Evolutionary conservation across 306 rosid species (phyloP).

Genomic region (Medicago ruthenica): DNA sequence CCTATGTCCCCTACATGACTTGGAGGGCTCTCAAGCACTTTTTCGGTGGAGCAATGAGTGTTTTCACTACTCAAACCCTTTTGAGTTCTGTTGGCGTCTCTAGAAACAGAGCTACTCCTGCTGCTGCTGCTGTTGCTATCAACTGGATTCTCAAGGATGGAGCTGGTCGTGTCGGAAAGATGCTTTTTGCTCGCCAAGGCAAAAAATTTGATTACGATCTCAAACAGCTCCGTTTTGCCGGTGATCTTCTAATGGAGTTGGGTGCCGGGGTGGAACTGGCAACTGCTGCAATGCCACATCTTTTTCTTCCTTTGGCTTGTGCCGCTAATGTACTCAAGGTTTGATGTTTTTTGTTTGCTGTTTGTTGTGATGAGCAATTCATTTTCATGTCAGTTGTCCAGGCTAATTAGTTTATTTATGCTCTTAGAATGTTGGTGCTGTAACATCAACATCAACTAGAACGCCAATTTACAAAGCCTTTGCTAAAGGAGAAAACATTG

Average conservation of each 20-base stretch:
- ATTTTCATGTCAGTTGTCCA: background rate
- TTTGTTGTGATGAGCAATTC: background rate
- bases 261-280: conserved; percentile 97
- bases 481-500: conserved; percentile 98
- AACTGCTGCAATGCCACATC: conserved; percentile 88
- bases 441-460: conserved; percentile 96
- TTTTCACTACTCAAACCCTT: conserved; percentile 94
- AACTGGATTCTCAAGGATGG: conserved; percentile 99
- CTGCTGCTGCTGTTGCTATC: conserved; percentile 93
- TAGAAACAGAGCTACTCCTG: conserved; percentile 71
- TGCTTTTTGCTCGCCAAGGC: conserved; percentile 97
- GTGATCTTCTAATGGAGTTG: conserved; percentile 97
- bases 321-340: conserved; percentile 98
- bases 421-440: conserved; percentile 91
- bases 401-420: conserved; percentile 45
- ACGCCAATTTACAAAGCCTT: conserved; percentile 99
- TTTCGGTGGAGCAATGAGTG: conserved; percentile 99
- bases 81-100: conserved; percentile 89
- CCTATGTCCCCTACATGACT: conserved; percentile 95
- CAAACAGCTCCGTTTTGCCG: conserved; percentile 90
- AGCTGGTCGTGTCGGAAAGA: conserved; percentile 99
- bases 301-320: conserved; percentile 98
- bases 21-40: conserved; percentile 99
- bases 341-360: conserved; percentile 1
- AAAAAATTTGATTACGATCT: conserved; percentile 96